Conservation (phyloP, 192 early-diverging fungal genomes). For the Dispira simplex region DNA sequence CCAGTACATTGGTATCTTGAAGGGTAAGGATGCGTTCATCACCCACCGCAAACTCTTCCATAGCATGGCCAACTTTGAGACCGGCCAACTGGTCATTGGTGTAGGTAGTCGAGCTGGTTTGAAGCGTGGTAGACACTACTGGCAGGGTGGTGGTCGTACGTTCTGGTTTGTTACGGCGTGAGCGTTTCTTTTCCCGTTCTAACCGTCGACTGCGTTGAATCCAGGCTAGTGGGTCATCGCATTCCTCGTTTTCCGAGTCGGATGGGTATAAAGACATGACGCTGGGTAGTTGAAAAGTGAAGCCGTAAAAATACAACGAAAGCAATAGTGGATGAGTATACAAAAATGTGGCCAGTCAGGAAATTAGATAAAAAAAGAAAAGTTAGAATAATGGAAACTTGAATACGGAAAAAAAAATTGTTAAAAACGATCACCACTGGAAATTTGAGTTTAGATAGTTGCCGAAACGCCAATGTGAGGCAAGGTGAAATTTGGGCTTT, state of each 20-base stretch:
- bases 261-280: not conserved
- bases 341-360: too few species aligned
- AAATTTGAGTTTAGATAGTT: too few species aligned
- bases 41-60: slow-evolving; percentile 47
- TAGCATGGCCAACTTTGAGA: slow-evolving; percentile 52
- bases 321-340: too few species aligned
- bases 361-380: too few species aligned
- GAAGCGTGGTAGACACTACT: slow-evolving; percentile 16
- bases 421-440: too few species aligned
- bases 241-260: slow-evolving; percentile 31
- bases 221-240: slow-evolving; percentile 46
- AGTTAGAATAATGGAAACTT: too few species aligned
- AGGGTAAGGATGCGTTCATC: slow-evolving; percentile 73
- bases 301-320: too few species aligned
- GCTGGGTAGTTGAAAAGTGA: too few species aligned
- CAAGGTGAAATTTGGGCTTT: too few species aligned
- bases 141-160: slow-evolving; percentile 20
- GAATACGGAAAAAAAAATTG: too few species aligned
- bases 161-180: slow-evolving; percentile 22
- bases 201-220: slow-evolving; percentile 40
- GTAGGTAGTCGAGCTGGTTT: slow-evolving; percentile 1
- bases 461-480: too few species aligned
- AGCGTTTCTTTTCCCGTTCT: slow-evolving; percentile 29
- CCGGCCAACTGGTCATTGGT: slow-evolving; percentile 45
- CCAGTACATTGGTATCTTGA: slow-evolving; percentile 62